Evolutionary conservation across 2,329 filamentous ascomycete species (phyloP).

Genomic region (Fusarium sp.): DNA sequence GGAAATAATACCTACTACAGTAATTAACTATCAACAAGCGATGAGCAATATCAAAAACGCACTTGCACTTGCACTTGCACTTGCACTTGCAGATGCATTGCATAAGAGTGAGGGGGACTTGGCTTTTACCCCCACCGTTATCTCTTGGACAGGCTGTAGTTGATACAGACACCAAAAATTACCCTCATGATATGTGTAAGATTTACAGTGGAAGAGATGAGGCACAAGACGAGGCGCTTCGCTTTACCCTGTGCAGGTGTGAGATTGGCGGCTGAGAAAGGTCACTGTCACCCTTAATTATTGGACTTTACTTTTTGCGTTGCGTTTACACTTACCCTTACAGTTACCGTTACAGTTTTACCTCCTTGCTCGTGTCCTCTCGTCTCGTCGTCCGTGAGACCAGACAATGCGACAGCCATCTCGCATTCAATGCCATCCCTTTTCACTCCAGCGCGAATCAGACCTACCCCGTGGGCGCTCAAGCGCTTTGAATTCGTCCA

Average conservation of each 20-base stretch:
- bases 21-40: constrained; percentile 10
- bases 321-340: not conserved
- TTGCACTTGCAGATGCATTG: constrained; percentile 22
- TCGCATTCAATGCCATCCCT: constrained; percentile 25
- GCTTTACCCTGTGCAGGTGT: constrained; percentile 16
- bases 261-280: constrained; percentile 31
- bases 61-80: constrained; percentile 17
- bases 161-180: constrained; percentile 37
- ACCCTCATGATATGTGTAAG: constrained; percentile 45
- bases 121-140: constrained; percentile 35
- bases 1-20: not conserved
- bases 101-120: constrained; percentile 21
- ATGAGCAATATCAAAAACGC: constrained; percentile 30
- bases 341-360: constrained; percentile 2
- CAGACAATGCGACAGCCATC: constrained; percentile 34
- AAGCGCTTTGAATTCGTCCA: constrained; percentile 38
- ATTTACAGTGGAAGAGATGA: constrained; percentile 11
- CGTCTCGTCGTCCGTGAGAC: constrained; percentile 12
- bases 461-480: constrained; percentile 29
- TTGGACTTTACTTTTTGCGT: not conserved
- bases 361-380: constrained; percentile 28
- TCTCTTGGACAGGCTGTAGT: constrained; percentile 29
- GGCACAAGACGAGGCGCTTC: constrained; percentile 15
- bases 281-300: constrained; percentile 2
- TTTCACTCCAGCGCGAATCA: constrained; percentile 31